Evolutionary conservation across 345 rosid species (phyloP).

Genomic region (Punica granatum): DNA sequence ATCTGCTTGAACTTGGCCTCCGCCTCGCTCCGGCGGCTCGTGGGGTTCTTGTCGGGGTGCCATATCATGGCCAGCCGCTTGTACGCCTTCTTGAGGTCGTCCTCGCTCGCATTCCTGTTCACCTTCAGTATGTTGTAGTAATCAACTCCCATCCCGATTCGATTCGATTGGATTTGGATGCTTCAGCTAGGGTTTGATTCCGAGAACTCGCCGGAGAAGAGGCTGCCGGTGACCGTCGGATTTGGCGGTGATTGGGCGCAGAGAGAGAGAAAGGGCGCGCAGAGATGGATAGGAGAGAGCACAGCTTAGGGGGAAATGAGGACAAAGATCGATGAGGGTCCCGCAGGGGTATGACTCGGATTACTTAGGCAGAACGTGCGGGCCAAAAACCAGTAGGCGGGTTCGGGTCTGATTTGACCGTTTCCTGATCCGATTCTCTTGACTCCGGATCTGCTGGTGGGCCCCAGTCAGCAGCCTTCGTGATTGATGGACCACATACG

Average conservation of each 20-base stretch:
- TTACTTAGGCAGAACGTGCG: not conserved
- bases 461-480: not conserved
- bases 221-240: not conserved
- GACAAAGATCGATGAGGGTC: not conserved
- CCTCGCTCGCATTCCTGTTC: conserved; percentile 77
- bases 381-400: not conserved
- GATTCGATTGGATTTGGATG: not conserved
- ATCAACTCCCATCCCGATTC: conserved; percentile 61
- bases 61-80: conserved; percentile 90
- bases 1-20: conserved; percentile 89
- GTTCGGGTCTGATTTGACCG: not conserved
- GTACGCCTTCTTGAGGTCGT: conserved; percentile 82
- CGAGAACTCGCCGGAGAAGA: not conserved
- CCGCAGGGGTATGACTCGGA: not conserved
- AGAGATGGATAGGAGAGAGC: not conserved
- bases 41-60: conserved; percentile 97
- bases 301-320: not conserved
- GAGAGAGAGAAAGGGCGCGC: not conserved
- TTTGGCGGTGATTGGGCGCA: not conserved
- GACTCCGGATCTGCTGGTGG: not conserved
- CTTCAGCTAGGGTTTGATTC: not conserved
- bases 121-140: conserved; percentile 91
- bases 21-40: conserved; percentile 52
- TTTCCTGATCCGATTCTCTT: not conserved
- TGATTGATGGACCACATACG: not conserved